Conservation (phyloP, 2,329 filamentous ascomycete genomes). For the Laburnicola sp. region DNA sequence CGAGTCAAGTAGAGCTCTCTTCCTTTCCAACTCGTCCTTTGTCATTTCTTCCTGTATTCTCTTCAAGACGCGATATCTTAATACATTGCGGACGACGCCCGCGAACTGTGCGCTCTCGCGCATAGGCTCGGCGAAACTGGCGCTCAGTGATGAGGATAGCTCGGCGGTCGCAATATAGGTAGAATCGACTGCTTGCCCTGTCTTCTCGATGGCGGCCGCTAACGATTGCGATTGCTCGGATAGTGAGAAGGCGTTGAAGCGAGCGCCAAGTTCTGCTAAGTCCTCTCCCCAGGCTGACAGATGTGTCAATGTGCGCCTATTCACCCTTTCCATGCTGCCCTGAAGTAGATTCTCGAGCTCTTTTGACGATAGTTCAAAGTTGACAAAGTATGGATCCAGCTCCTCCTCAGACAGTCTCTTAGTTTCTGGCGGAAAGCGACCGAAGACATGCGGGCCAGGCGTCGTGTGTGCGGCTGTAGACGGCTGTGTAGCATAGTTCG, state of each 20-base stretch:
- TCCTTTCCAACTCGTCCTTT: conserved; percentile 87
- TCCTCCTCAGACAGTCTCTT: conserved; percentile 82
- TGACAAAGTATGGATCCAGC: conserved; percentile 92
- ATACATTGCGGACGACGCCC: conserved; percentile 83
- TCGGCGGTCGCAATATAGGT: conserved; percentile 97
- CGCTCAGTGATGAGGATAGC: conserved; percentile 81
- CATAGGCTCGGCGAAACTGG: conserved; percentile 96
- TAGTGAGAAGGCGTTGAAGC: conserved; percentile 94
- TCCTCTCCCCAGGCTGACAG: conserved; percentile 82
- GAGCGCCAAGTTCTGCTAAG: conserved; percentile 88
- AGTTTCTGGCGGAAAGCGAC: conserved; percentile 79
- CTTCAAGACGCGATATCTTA: conserved; percentile 89
- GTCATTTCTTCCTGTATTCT: conserved; percentile 98
- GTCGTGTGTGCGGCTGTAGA: conserved; percentile 61
- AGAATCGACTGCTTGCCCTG: conserved; percentile 91
- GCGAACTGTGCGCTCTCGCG: conserved; percentile 97
- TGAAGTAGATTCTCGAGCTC: conserved; percentile 86
- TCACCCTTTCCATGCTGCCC: conserved; percentile 96
- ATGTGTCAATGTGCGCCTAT: conserved; percentile 84
- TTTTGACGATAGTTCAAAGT: conserved; percentile 88
- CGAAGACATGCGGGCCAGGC: conserved; percentile 67
- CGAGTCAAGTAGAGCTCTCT: conserved; percentile 77
- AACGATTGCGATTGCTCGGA: conserved; percentile 89
- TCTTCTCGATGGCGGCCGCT: conserved; percentile 87
- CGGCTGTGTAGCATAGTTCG: conserved; percentile 53